These are phyloP conservation scores for Nyssa sinensis DNA, from an alignment of 148 eudicot genomes.

Conservation along the genomic window DNA sequence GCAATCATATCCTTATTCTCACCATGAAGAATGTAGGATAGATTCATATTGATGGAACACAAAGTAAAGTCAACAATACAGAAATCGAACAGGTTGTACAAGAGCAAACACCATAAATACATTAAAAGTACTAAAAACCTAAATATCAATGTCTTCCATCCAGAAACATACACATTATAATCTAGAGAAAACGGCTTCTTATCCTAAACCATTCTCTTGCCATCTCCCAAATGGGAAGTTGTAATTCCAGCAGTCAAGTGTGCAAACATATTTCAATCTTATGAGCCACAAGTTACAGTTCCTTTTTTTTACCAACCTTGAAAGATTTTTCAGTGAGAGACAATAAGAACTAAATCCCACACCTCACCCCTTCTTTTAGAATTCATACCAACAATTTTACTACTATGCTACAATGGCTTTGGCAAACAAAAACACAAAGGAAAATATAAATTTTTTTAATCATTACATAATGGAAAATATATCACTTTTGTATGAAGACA, in stretches of 20 bases:
- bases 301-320: not conserved
- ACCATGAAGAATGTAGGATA: not conserved
- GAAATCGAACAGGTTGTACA: too few relatives aligned
- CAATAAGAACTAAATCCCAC: not conserved
- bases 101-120: not conserved
- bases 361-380: not conserved
- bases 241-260: not conserved
- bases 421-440: too few relatives aligned
- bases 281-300: not conserved
- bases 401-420: too few relatives aligned
- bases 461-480: too few relatives aligned
- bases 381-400: not conserved
- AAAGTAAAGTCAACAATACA: not conserved
- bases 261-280: conserved; percentile 3
- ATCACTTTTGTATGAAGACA: too few relatives aligned
- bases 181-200: not conserved
- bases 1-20: not conserved
- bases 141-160: too few relatives aligned
- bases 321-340: not conserved
- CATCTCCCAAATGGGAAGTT: too few relatives aligned
- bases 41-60: not conserved
- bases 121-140: not conserved
- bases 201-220: too few relatives aligned
- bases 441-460: too few relatives aligned
- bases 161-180: too few relatives aligned